Evolutionary conservation across 805 yeast genomes (phyloP).

Genomic region (Cyberlindnera petersonii): DNA sequence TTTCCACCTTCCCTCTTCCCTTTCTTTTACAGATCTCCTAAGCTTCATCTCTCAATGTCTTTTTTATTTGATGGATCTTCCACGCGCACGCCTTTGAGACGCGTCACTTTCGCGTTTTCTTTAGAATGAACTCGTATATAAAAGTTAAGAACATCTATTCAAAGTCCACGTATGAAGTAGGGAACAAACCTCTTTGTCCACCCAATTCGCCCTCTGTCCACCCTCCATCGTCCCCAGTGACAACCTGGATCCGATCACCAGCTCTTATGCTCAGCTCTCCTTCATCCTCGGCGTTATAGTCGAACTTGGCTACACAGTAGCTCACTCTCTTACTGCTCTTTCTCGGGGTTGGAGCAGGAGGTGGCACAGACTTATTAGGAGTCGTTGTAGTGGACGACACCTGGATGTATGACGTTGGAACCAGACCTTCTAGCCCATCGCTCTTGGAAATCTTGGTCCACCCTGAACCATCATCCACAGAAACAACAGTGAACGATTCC

Average conservation of each 20-base stretch:
- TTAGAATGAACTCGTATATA: too few species aligned
- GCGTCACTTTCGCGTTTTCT: slow-evolving; percentile 4
- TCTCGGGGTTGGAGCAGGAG: slow-evolving; percentile 22
- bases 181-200: slow-evolving; percentile 68
- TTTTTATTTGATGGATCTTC: too few species aligned
- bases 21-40: too few species aligned
- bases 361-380: slow-evolving; percentile 16
- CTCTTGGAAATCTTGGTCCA: slow-evolving; percentile 69
- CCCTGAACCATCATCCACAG: slow-evolving; percentile 78
- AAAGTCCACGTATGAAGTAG: slow-evolving; percentile 56
- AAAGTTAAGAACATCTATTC: too few species aligned
- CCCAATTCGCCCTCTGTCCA: slow-evolving; percentile 91
- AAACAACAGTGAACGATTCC: slow-evolving; percentile 54
- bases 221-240: slow-evolving; percentile 78
- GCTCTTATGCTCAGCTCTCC: slow-evolving; percentile 70
- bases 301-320: slow-evolving; percentile 25
- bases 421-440: slow-evolving; percentile 63
- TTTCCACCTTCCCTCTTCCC: too few species aligned
- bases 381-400: slow-evolving; percentile 26
- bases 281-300: slow-evolving; percentile 43
- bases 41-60: too few species aligned
- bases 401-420: slow-evolving; percentile 78
- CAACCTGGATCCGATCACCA: slow-evolving; percentile 70
- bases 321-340: slow-evolving; percentile 12
- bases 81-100: too few species aligned